These are phyloP conservation scores for Aureobasidium lini DNA, from an alignment of 2,329 filamentous ascomycete genomes.

Conservation along the genomic window DNA sequence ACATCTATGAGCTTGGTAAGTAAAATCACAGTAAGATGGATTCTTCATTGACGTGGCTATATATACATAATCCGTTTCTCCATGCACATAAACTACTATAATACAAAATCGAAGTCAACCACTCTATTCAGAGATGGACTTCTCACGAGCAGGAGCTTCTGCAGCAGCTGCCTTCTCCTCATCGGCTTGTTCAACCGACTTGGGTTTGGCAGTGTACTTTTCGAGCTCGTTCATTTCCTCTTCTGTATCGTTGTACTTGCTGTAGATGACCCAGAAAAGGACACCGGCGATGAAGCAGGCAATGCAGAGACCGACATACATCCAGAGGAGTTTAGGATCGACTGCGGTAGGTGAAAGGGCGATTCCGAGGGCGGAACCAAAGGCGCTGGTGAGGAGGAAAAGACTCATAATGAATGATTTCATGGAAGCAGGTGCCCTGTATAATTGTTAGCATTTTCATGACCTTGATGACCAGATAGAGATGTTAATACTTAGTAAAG, in stretches of 20 bases:
- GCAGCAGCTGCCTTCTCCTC: slow-evolving; percentile 1
- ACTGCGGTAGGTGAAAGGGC: slow-evolving; percentile 53
- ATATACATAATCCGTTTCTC: slow-evolving; percentile 7
- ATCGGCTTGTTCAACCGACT: not conserved
- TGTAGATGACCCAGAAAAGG: slow-evolving; percentile 25
- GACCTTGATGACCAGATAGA: not conserved
- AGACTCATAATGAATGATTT: slow-evolving; percentile 46
- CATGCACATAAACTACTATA: slow-evolving; percentile 1
- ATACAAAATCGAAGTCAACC: not conserved
- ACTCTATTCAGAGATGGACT: not conserved
- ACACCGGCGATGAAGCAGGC: slow-evolving; percentile 18
- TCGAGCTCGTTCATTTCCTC: slow-evolving; percentile 45
- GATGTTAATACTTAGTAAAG: slow-evolving; percentile 31
- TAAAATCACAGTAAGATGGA: not conserved
- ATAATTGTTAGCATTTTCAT: not conserved
- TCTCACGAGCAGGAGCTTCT: slow-evolving; percentile 2
- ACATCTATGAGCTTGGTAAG: no score
- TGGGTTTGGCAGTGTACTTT: slow-evolving; percentile 5
- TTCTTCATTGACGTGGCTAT: not conserved
- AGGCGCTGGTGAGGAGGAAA: slow-evolving; percentile 54
- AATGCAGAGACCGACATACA: slow-evolving; percentile 34
- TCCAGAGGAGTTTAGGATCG: slow-evolving; percentile 60
- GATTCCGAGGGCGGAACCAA: slow-evolving; percentile 53
- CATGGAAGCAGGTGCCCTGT: slow-evolving; percentile 35
- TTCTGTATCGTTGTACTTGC: slow-evolving; percentile 41